Base-by-base conservation (phyloP, 1,284 basidiomycete species). In the Vanrija sp. region DNA sequence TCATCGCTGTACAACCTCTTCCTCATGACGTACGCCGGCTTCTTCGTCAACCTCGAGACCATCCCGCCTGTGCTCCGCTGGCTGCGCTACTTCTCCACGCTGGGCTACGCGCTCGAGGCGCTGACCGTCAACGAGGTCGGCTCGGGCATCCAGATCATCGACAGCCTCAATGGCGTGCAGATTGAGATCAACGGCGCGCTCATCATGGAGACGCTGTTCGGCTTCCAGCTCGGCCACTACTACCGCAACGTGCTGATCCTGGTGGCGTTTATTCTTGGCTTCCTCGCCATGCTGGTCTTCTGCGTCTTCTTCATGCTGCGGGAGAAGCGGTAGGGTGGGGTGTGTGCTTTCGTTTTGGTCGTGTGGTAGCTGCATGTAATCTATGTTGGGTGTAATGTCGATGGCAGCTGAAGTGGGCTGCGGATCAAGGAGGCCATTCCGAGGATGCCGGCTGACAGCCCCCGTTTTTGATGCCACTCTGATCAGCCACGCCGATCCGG, bases 71-170 rank as follows among this genome's bases (percentile, higher is more conserved):
- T 89, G 0, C 79, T 93, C 2, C 82, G 90, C 14, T 93, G 91
- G 90, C 77, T 94, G 46, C 87, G 92, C 67, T 95, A 88, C 46
- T 69, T 75, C 57, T 69, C 69, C 3, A 68, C 69, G 0, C 54
- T 77, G 10, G 65, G 65, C 38, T 92, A 86, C 71, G 81, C 81
- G 10, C 79, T 92, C 18, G 90, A 94, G 74, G 91, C 90, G 10
- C 78, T 94, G 9, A 80, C 86, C 5, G 87, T 94, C 34, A 95
- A 95, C 71, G 92, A 94, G 71, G 89, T 95, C 18, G 85, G 85
- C 38, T 85, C 86, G 1, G 91, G 91, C 3, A 78, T 94, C 38
- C 83, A 86, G 83, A 94, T 95, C 52, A 55, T 67, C 48, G 91
- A 95, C 76, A 80, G 78, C 5, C 75, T 95, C 26, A 80, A 85